These are phyloP conservation scores for Durotheca rogersii DNA, from an alignment of 495 filamentous ascomycete species.

Conservation along the genomic window DNA sequence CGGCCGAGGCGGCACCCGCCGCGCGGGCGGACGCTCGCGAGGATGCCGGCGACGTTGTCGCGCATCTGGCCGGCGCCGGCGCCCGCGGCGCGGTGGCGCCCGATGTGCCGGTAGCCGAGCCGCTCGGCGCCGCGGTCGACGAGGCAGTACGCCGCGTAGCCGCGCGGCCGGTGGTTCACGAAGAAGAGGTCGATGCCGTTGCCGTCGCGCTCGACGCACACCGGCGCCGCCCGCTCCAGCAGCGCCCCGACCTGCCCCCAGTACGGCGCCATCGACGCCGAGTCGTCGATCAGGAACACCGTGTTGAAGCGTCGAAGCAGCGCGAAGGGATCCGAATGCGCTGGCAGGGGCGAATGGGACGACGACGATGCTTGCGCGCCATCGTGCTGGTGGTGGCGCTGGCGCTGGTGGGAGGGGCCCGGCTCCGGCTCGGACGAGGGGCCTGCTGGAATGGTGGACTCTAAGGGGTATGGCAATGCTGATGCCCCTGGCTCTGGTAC, in stretches of 20 bases:
- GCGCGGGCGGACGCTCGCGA: conserved; percentile 35
- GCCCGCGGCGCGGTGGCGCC: conserved; percentile 71
- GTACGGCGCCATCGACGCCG: conserved; percentile 72
- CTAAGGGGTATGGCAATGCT: not conserved
- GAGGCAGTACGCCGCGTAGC: conserved; percentile 19
- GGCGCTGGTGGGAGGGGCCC: not conserved
- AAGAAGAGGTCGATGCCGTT: conserved; percentile 89
- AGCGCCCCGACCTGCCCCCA: conserved; percentile 72
- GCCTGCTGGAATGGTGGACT: not conserved
- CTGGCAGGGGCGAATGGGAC: too few species aligned
- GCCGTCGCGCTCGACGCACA: conserved; percentile 70
- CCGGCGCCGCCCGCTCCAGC: conserved; percentile 69
- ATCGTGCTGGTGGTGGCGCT: not conserved
- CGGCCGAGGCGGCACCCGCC: conserved; percentile 52
- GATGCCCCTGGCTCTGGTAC: not conserved
- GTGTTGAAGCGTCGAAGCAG: conserved; percentile 85
- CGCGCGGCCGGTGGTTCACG: conserved; percentile 58
- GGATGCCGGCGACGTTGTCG: conserved; percentile 56
- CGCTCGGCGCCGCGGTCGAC: conserved; percentile 53
- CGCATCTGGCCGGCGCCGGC: conserved; percentile 52
- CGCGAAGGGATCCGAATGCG: conserved; percentile 67
- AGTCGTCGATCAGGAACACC: conserved; percentile 83
- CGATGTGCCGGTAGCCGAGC: conserved; percentile 54
- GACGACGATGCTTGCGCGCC: conserved; percentile 30
- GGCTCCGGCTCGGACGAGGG: not conserved